Conservation (phyloP, 2,329 filamentous ascomycete species). For the Diaporthe citrichinensis region DNA sequence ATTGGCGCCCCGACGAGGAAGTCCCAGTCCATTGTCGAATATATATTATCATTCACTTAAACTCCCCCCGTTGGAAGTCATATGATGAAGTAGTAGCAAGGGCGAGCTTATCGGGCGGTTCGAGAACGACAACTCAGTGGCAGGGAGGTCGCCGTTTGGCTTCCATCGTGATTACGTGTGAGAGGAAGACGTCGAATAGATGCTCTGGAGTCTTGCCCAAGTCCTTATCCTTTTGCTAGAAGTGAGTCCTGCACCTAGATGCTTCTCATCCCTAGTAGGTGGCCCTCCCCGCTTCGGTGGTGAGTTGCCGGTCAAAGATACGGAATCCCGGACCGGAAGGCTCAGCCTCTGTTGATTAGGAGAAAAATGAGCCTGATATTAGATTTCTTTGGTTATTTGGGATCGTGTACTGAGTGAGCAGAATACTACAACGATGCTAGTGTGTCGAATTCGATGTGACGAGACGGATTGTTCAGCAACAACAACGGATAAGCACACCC, state of each 20-base stretch:
- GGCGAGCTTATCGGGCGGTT: background rate
- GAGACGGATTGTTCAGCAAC: background rate
- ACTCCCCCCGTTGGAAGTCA: background rate
- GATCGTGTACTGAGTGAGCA: background rate
- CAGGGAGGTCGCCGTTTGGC: slow-evolving; percentile 12
- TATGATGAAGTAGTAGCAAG: background rate
- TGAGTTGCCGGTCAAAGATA: background rate
- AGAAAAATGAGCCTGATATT: background rate
- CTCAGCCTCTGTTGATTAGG: background rate
- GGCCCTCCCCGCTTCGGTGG: background rate
- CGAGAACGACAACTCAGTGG: slow-evolving; percentile 1
- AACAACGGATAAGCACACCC: slow-evolving; percentile 21
- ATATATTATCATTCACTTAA: background rate
- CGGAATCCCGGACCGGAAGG: background rate
- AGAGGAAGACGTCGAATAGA: background rate
- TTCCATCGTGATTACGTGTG: slow-evolving; percentile 11
- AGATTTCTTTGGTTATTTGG: background rate
- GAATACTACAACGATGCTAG: background rate
- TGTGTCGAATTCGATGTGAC: background rate
- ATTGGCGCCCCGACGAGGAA: slow-evolving; percentile 32
- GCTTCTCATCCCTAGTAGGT: background rate
- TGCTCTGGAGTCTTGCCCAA: background rate
- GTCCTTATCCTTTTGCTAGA: background rate
- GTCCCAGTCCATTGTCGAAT: slow-evolving; percentile 35
- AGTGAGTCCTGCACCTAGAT: background rate